Conservation (phyloP, 2,329 filamentous ascomycete genomes). For the Arthrinium phaeospermum region DNA sequence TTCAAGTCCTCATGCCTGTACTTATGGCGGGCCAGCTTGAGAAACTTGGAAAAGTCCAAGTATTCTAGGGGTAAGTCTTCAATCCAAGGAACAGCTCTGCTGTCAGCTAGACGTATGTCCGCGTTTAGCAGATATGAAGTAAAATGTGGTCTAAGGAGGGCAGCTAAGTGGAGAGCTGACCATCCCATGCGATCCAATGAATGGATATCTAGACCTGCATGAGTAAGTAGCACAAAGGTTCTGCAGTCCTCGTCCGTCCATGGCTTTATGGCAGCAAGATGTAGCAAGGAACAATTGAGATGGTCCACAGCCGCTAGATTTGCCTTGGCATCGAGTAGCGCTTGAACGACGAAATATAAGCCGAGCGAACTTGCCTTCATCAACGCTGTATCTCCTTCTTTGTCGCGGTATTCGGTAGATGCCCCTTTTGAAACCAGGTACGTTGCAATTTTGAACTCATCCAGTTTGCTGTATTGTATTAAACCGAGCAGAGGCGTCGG, state of each 20-base stretch:
- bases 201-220: neutral
- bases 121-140: neutral
- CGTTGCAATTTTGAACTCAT: neutral
- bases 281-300: neutral
- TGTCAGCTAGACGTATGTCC: neutral
- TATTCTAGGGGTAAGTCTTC: fast-evolving
- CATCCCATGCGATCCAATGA: neutral
- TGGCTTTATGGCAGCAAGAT: neutral
- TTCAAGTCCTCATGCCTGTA: neutral
- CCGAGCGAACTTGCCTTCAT: neutral
- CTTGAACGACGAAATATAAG: neutral
- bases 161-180: neutral
- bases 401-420: neutral
- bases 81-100: neutral
- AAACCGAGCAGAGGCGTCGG: neutral
- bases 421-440: neutral
- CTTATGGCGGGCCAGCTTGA: neutral
- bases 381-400: neutral
- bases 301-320: neutral
- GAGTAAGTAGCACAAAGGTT: neutral
- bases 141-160: neutral
- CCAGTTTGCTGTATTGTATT: neutral
- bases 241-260: neutral
- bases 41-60: neutral
- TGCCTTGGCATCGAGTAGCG: neutral